Conservation (phyloP, 495 filamentous ascomycete genomes). For the Hyphodiscus hymeniophilus region DNA sequence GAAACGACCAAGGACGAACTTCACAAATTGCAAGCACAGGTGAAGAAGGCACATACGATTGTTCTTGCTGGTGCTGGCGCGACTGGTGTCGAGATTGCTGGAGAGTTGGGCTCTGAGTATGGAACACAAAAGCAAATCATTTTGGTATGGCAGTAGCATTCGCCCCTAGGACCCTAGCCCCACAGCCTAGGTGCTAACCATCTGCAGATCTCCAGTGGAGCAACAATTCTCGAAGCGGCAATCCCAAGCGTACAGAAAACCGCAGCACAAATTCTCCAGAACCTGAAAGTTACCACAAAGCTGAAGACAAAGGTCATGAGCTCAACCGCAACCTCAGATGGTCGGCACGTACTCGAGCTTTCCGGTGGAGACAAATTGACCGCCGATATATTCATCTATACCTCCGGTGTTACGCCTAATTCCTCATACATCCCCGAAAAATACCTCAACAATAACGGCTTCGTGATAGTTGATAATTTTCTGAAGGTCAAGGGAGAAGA, state of each 20-base stretch:
- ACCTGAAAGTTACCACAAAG: constrained; percentile 24
- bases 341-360: constrained; percentile 20
- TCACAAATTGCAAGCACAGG: constrained; percentile 34
- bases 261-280: constrained; percentile 25
- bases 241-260: constrained; percentile 23
- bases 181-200: not conserved
- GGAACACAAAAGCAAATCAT: constrained; percentile 20
- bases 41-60: constrained; percentile 47
- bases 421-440: constrained; percentile 25
- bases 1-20: constrained; percentile 37
- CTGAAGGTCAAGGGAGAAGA: constrained; percentile 27
- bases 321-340: constrained; percentile 9
- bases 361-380: constrained; percentile 18
- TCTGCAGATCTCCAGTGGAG: constrained; percentile 16
- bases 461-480: constrained; percentile 26
- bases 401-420: constrained; percentile 33
- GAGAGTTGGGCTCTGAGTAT: constrained; percentile 46
- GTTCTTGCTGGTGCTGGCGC: constrained; percentile 62
- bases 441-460: constrained; percentile 26
- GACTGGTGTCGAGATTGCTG: constrained; percentile 55
- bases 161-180: not conserved
- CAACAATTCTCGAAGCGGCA: constrained; percentile 39
- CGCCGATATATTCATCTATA: constrained; percentile 33
- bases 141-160: constrained; percentile 8
- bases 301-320: constrained; percentile 7